Evolutionary conservation across 352 stramenopile genomes (phyloP).

Genomic region (Pythium monospermum): DNA sequence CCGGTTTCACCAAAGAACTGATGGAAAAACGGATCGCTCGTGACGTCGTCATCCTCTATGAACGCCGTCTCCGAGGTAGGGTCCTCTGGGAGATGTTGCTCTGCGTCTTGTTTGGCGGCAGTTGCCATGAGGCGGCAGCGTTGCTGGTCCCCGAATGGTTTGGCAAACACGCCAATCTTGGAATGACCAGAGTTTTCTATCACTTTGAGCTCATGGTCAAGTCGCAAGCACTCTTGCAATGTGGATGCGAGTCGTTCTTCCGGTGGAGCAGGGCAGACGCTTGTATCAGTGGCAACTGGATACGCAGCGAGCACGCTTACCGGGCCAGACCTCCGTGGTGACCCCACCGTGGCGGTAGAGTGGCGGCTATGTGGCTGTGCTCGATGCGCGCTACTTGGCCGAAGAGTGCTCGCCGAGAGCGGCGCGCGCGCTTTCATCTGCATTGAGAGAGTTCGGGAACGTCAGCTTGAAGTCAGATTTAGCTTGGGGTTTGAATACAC

Average conservation of each 20-base stretch:
- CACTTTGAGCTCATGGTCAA: conserved; percentile 52
- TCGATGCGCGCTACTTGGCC: too few relatives aligned
- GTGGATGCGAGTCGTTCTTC: conserved; percentile 22
- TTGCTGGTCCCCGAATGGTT: conserved; percentile 30
- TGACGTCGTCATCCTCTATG: conserved; percentile 30
- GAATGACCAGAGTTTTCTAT: conserved; percentile 59
- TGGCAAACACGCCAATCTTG: conserved; percentile 53
- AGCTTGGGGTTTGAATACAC: too few relatives aligned
- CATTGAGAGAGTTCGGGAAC: too few relatives aligned
- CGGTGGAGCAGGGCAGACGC: too few relatives aligned
- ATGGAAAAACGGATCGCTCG: conserved; percentile 45
- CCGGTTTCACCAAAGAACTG: conserved; percentile 60
- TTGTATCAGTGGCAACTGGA: too few relatives aligned
- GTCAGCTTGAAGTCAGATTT: too few relatives aligned
- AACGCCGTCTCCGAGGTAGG: conserved; percentile 15
- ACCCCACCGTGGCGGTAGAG: too few relatives aligned
- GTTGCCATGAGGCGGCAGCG: conserved; percentile 3
- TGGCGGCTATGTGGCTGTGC: too few relatives aligned
- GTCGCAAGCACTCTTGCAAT: conserved; percentile 18
- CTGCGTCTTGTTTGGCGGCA: conserved; percentile 16
- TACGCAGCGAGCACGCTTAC: too few relatives aligned
- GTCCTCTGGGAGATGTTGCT: conserved; percentile 9
- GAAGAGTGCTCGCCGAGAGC: too few relatives aligned
- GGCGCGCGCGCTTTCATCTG: too few relatives aligned
- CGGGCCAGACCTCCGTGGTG: too few relatives aligned